Evolutionary conservation across 2,329 filamentous ascomycete genomes (phyloP).

Genomic region (Thielaviopsis euricoi): DNA sequence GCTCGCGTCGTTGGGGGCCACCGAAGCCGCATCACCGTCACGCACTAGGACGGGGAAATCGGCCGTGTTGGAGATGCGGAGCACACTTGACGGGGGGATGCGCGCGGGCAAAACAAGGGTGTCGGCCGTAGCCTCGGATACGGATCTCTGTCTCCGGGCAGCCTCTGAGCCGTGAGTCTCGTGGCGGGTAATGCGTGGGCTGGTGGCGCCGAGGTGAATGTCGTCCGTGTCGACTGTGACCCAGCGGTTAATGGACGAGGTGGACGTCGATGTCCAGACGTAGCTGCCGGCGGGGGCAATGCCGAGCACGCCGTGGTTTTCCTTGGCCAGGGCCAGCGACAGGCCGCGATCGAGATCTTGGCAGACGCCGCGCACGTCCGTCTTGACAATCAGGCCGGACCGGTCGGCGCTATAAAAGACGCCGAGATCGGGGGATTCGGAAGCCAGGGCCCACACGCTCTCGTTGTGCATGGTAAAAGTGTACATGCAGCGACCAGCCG

Average conservation of each 20-base stretch:
- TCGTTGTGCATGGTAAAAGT: conserved; percentile 98
- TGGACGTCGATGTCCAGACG: conserved; percentile 80
- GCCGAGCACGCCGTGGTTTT: conserved; percentile 67
- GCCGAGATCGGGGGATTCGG: conserved; percentile 66
- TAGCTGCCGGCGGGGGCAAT: conserved; percentile 54
- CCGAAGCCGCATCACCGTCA: conserved; percentile 32
- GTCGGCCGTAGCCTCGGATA: conserved; percentile 3
- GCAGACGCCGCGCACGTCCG: conserved; percentile 61
- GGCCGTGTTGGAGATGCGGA: conserved; percentile 73
- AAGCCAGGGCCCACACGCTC: conserved; percentile 91
- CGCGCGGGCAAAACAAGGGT: conserved; percentile 28
- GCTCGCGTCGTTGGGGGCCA: conserved; percentile 26
- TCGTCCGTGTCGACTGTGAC: conserved; percentile 67
- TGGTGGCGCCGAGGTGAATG: conserved; percentile 38
- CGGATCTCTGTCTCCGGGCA: neutral
- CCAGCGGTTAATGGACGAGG: conserved; percentile 88
- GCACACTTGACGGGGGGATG: conserved; percentile 61
- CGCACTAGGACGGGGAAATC: conserved; percentile 47
- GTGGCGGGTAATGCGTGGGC: too few relatives aligned
- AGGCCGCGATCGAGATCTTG: conserved; percentile 65
- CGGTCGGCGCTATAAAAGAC: conserved; percentile 93
- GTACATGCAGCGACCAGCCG: conserved; percentile 88
- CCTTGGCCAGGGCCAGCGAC: conserved; percentile 79
- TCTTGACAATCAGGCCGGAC: conserved; percentile 88
- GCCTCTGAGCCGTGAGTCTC: too few relatives aligned